A percentile compares a stretch with the other conserved stretches of the same genome.
Conservation (phyloP, 805 yeast species). For the Pichia occidentalis region DNA sequence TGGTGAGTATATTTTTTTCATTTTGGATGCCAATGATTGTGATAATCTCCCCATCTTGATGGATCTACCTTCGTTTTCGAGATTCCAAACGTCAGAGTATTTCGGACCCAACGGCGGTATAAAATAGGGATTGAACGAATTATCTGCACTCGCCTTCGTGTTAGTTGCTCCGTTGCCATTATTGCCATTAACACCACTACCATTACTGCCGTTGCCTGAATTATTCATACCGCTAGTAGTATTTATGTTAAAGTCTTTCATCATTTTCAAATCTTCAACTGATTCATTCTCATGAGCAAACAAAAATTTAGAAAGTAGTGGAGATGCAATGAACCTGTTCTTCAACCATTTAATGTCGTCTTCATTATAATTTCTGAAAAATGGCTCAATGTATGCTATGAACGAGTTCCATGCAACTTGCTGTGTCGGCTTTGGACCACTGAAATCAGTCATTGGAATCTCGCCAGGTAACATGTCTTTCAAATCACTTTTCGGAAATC, state of each 20-base stretch:
- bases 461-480: slow-evolving; percentile 76
- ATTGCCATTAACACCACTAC: neutral
- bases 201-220: too few relatives aligned
- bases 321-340: slow-evolving; percentile 33
- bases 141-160: neutral
- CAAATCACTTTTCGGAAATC: slow-evolving; percentile 79
- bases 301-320: slow-evolving; percentile 3
- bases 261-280: slow-evolving; percentile 6
- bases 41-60: slow-evolving; percentile 23
- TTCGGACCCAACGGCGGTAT: slow-evolving; percentile 83
- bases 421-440: slow-evolving; percentile 75
- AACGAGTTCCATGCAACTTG: slow-evolving; percentile 91
- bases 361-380: slow-evolving; percentile 66
- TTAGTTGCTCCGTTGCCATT: neutral
- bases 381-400: slow-evolving; percentile 78
- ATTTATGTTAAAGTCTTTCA: too few relatives aligned
- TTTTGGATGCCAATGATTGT: slow-evolving; percentile 20
- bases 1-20: slow-evolving; percentile 33
- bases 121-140: slow-evolving; percentile 51
- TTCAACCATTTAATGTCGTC: slow-evolving; percentile 76
- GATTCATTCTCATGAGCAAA: slow-evolving; percentile 9
- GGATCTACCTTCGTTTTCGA: slow-evolving; percentile 49
- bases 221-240: too few relatives aligned
- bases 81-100: slow-evolving; percentile 81
- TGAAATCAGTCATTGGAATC: slow-evolving; percentile 81